phyloP scores from a whole-genome alignment of 2,329 filamentous ascomycete genomes.

The Pseudogymnoascus sp. region DNA sequence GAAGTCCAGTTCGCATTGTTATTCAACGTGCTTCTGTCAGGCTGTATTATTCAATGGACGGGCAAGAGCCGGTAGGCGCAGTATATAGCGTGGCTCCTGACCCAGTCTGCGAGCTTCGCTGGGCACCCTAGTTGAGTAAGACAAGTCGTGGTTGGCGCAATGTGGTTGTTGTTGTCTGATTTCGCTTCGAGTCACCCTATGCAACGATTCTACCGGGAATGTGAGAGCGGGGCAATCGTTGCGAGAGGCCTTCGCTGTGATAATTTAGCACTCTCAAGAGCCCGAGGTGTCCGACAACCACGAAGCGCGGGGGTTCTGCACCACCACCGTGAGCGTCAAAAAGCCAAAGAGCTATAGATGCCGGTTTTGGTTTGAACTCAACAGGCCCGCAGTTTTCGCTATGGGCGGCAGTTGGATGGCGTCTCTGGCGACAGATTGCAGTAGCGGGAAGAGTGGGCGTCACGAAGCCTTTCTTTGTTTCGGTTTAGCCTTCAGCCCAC shows the following conservation, averaged over 20 bases:
- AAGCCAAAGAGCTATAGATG: background rate
- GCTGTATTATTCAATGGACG: background rate
- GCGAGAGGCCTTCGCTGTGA: background rate
- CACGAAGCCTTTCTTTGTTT: background rate
- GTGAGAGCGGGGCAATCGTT: conserved; percentile 7
- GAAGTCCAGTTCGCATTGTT: conserved; percentile 8
- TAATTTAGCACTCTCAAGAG: background rate
- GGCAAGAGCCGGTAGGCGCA: background rate
- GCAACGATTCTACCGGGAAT: background rate
- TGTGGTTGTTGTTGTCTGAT: conserved; percentile 1
- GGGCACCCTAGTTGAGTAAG: background rate
- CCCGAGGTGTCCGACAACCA: background rate
- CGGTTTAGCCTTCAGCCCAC: background rate
- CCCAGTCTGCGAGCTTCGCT: background rate
- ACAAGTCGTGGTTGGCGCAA: conserved; percentile 4
- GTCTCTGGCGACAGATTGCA: conserved; percentile 4
- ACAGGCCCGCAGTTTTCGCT: background rate
- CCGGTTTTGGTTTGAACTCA: background rate
- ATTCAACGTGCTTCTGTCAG: background rate
- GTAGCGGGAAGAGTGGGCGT: background rate
- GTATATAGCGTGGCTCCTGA: background rate
- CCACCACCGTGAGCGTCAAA: background rate
- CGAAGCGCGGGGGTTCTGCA: background rate
- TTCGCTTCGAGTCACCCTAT: conserved; percentile 4
- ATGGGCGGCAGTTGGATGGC: background rate